A percentile compares a stretch with the other conserved stretches of the same genome.
These are phyloP conservation scores for Citrus hindsii DNA, from an alignment of 345 rosid species.

Conservation along the genomic window DNA sequence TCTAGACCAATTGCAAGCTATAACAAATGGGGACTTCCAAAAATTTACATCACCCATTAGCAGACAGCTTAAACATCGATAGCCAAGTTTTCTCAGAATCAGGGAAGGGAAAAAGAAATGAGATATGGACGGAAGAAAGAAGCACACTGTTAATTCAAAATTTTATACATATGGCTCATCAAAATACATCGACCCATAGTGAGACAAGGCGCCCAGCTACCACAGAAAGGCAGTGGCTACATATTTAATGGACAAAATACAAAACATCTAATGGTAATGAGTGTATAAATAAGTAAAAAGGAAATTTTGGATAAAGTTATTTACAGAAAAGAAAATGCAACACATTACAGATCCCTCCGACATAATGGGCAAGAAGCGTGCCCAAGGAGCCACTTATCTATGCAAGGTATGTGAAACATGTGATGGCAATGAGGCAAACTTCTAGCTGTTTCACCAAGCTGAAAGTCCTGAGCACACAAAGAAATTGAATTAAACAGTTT, in stretches of 20 bases:
- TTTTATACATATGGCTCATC: constrained; percentile 34
- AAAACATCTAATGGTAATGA: constrained; percentile 9
- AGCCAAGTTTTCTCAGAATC: not conserved
- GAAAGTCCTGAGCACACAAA: constrained; percentile 69
- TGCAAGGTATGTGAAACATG: constrained; percentile 96
- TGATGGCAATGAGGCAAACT: constrained; percentile 96
- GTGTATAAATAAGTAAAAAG: constrained; percentile 12
- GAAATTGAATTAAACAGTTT: constrained; percentile 3
- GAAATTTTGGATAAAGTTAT: constrained; percentile 14
- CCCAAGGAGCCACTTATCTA: constrained; percentile 85
- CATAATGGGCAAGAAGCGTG: constrained; percentile 98
- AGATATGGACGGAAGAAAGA: not conserved
- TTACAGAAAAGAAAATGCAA: constrained; percentile 13
- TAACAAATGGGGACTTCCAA: not conserved
- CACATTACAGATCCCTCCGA: constrained; percentile 72
- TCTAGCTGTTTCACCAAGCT: constrained; percentile 84
- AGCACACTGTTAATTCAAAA: constrained; percentile 23
- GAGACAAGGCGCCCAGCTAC: constrained; percentile 5
- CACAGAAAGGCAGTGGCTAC: constrained; percentile 8
- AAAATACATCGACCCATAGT: constrained; percentile 17
- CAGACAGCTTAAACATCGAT: not conserved
- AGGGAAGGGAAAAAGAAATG: not conserved
- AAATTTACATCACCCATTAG: not conserved
- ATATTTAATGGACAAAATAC: constrained; percentile 13
- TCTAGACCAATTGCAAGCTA: not conserved